Percentiles rank a stretch among this genome's conserved stretches.
Evolutionary conservation across 2,329 filamentous ascomycete genomes (phyloP).

Genomic region (Ophiosphaerella herpotricha): DNA sequence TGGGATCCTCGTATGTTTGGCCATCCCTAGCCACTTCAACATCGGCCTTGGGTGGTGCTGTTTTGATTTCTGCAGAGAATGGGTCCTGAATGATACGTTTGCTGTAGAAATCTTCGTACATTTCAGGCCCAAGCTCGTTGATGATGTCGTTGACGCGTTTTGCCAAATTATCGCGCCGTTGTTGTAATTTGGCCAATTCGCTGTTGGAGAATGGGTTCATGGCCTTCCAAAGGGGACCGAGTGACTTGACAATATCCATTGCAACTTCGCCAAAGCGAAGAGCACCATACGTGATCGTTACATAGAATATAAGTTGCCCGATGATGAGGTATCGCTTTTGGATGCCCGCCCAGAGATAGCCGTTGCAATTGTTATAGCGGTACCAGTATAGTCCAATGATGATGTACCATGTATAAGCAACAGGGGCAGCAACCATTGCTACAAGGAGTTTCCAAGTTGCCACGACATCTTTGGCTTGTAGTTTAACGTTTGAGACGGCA

Average conservation of each 20-base stretch:
- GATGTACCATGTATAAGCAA: conserved; percentile 41
- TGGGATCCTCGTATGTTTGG: conserved; percentile 34
- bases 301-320: conserved; percentile 78
- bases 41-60: conserved; percentile 22
- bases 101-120: conserved; percentile 81
- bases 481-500: conserved; percentile 47
- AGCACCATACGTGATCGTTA: conserved; percentile 86
- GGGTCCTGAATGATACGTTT: conserved; percentile 48
- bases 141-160: conserved; percentile 86
- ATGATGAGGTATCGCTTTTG: conserved; percentile 68
- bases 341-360: conserved; percentile 78
- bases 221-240: conserved; percentile 83
- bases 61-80: conserved; percentile 28
- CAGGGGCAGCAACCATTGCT: conserved; percentile 44
- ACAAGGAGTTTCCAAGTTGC: conserved; percentile 50
- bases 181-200: conserved; percentile 77
- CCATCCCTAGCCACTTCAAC: conserved; percentile 20
- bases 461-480: conserved; percentile 47
- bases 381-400: conserved; percentile 40
- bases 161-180: conserved; percentile 73
- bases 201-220: conserved; percentile 84
- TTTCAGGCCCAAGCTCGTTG: conserved; percentile 91
- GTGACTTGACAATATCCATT: conserved; percentile 97
- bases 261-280: conserved; percentile 96
- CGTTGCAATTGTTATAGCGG: conserved; percentile 71